A percentile compares a stretch with the other conserved stretches of the same genome.
Conservation (phyloP, 2,329 filamentous ascomycete genomes). For the Cordyceps cicadae region DNA sequence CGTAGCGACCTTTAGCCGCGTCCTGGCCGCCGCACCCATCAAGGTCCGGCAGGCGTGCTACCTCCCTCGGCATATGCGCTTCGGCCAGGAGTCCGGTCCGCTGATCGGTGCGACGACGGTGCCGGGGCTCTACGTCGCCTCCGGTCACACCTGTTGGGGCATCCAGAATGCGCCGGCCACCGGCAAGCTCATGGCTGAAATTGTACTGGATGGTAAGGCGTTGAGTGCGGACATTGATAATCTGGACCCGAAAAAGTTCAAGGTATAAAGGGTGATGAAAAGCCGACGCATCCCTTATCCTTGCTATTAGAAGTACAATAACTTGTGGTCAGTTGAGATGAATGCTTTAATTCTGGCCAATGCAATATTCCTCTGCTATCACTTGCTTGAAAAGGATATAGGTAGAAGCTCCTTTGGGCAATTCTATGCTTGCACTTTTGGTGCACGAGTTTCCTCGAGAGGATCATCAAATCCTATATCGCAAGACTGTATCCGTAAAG, state of each 20-base stretch:
- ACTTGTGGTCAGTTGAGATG: too few species aligned
- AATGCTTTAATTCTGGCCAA: too few species aligned
- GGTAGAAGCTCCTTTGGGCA: too few species aligned
- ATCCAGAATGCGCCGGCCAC: slow-evolving; percentile 93
- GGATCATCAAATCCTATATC: too few species aligned
- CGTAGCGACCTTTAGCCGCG: slow-evolving; percentile 55
- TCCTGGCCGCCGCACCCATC: slow-evolving; percentile 60
- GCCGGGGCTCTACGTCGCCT: slow-evolving; percentile 69
- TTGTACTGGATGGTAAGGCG: slow-evolving; percentile 64
- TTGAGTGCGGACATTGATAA: slow-evolving; percentile 58
- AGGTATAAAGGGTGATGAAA: slow-evolving; percentile 31
- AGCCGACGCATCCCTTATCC: neutral
- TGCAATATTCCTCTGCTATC: too few species aligned
- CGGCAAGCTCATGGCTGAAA: slow-evolving; percentile 70
- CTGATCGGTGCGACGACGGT: slow-evolving; percentile 68
- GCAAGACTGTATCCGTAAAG: too few species aligned
- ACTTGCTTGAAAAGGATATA: too few species aligned
- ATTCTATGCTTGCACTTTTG: too few species aligned
- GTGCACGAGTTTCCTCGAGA: too few species aligned
- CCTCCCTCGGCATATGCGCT: slow-evolving; percentile 64
- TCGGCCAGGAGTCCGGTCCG: slow-evolving; percentile 56
- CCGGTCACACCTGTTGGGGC: slow-evolving; percentile 95
- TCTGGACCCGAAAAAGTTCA: slow-evolving; percentile 59
- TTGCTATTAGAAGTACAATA: too few species aligned
- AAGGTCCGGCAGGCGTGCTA: slow-evolving; percentile 85